Evolutionary conservation across 768 basidiomycete species (phyloP).

Genomic region (Mycena amicta): DNA sequence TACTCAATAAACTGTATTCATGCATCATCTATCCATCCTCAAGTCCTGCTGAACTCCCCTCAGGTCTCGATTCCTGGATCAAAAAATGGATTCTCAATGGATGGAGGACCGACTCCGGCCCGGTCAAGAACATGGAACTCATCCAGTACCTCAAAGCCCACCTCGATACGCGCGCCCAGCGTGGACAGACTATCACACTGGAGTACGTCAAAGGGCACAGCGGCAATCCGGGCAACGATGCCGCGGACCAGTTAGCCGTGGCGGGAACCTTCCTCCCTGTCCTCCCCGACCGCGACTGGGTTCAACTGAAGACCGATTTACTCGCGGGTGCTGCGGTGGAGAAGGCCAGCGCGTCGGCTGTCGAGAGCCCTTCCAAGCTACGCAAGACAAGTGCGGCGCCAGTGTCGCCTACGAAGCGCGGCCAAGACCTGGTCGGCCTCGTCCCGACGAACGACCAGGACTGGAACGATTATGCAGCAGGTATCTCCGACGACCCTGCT

Average conservation of each 20-base stretch:
- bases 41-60: neutral
- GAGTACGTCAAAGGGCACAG: conserved; percentile 79
- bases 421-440: neutral
- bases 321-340: neutral
- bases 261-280: conserved; percentile 46
- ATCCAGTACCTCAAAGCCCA: conserved; percentile 72
- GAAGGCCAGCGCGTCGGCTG: no score
- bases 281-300: conserved; percentile 64
- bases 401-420: neutral
- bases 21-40: conserved; percentile 1
- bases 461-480: conserved; percentile 36
- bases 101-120: conserved; percentile 51
- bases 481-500: conserved; percentile 36
- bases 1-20: conserved; percentile 78
- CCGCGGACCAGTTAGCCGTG: conserved; percentile 77
- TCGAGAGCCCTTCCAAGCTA: conserved; percentile 16
- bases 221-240: conserved; percentile 83
- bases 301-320: conserved; percentile 28
- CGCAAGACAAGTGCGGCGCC: conserved; percentile 2
- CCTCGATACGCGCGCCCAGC: conserved; percentile 51
- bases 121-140: conserved; percentile 73
- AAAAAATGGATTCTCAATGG: conserved; percentile 61
- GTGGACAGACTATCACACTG: conserved; percentile 61
- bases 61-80: no score
- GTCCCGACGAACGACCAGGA: conserved; percentile 19